These are phyloP conservation scores for Apophysomyces variabilis DNA, from an alignment of 371 early-diverging fungal genomes.

Conservation along the genomic window DNA sequence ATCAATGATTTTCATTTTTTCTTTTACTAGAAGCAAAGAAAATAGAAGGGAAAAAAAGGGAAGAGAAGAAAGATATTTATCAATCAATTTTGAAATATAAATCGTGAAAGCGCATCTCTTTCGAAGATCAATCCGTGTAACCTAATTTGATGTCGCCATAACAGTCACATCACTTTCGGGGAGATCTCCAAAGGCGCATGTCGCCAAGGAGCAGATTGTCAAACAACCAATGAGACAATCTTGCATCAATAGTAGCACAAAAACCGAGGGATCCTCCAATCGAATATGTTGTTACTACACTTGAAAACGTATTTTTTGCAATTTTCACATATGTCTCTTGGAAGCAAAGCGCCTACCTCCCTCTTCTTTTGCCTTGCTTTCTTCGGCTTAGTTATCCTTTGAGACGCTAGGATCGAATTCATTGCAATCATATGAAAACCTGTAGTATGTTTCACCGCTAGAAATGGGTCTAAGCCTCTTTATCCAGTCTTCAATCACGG, in stretches of 20 bases:
- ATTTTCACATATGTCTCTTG: too few species aligned
- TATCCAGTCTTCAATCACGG: too few species aligned
- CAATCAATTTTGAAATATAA: constrained; percentile 6
- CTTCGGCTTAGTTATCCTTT: too few species aligned
- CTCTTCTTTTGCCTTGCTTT: too few species aligned
- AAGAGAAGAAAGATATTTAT: background rate
- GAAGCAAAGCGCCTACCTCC: too few species aligned
- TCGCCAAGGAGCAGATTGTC: background rate
- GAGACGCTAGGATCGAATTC: too few species aligned
- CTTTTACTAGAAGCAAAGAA: constrained; percentile 8
- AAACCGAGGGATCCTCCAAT: background rate
- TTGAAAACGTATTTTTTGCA: too few species aligned
- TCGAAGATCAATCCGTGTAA: constrained; percentile 29
- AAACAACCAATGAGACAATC: constrained; percentile 1
- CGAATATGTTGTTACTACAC: too few species aligned
- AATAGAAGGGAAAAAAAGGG: constrained; percentile 18
- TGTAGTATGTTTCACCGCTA: too few species aligned
- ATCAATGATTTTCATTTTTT: constrained; percentile 73
- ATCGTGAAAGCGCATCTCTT: background rate
- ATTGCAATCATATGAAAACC: too few species aligned
- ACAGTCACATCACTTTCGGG: constrained; percentile 8
- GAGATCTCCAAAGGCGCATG: background rate
- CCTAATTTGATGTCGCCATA: constrained; percentile 33
- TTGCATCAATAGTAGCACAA: background rate
- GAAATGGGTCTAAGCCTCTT: too few species aligned